A percentile compares a stretch with the other conserved stretches of the same genome.
These are phyloP conservation scores for Phytophthora sp. DNA, from an alignment of 352 stramenopile species.

Conservation along the genomic window DNA sequence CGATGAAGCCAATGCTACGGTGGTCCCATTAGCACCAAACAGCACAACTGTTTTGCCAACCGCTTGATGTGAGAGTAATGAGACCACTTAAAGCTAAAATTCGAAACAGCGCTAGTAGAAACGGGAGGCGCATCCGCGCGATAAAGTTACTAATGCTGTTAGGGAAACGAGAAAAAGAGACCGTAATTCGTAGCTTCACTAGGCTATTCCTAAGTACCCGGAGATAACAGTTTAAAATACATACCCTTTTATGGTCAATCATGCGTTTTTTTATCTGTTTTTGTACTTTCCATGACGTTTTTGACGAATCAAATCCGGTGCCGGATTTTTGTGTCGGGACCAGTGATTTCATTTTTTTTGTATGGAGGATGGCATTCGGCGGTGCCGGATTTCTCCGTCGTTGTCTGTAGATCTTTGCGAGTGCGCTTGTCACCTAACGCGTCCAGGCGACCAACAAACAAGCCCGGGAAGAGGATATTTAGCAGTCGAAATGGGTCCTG, in stretches of 20 bases:
- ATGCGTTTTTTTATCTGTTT: neutral
- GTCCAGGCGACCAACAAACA: no score
- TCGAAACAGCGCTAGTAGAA: neutral
- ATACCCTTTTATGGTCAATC: neutral
- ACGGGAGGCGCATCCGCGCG: neutral
- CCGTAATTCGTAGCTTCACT: constrained; percentile 4
- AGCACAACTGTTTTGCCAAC: neutral
- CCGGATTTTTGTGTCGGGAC: constrained; percentile 1
- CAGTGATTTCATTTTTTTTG: neutral
- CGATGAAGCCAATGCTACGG: neutral
- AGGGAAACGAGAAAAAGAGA: neutral
- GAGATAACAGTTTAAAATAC: constrained; percentile 7
- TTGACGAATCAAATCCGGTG: neutral
- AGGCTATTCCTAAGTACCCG: constrained; percentile 1
- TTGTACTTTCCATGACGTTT: neutral
- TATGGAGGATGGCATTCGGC: neutral
- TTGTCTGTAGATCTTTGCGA: no score
- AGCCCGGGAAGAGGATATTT: no score
- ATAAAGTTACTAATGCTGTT: constrained; percentile 1
- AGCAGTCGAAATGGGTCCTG: no score
- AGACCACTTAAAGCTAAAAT: constrained; percentile 3
- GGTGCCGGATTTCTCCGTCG: no score
- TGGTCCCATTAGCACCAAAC: neutral
- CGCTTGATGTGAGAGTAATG: constrained; percentile 1
- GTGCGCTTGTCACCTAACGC: no score